A percentile compares a stretch with the other conserved stretches of the same genome.
Evolutionary conservation across 2,329 filamentous ascomycete species (phyloP).

Genomic region (Aschersonia sp.): DNA sequence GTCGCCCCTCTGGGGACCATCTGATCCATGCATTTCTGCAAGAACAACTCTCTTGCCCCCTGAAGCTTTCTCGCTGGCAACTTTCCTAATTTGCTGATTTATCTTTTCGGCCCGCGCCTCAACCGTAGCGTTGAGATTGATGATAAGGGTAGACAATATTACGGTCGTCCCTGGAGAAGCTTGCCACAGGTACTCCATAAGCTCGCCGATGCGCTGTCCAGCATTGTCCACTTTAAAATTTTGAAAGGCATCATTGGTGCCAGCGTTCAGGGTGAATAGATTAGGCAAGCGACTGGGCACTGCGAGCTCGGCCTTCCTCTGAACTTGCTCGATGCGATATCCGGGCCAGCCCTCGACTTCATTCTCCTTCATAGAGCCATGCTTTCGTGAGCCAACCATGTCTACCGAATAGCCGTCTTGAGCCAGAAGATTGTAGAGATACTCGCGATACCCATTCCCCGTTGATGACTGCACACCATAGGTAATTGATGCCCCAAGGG

Average conservation of each 20-base stretch:
- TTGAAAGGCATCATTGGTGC: conserved; percentile 27
- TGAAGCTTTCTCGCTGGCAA: conserved; percentile 13
- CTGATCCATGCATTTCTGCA: conserved; percentile 22
- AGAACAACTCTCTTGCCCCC: conserved; percentile 18
- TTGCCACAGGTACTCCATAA: conserved; percentile 20
- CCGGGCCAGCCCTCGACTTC: conserved; percentile 30
- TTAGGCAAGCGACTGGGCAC: conserved; percentile 21
- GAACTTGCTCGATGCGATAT: conserved; percentile 23
- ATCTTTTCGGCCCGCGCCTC: conserved; percentile 14
- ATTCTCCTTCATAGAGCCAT: conserved; percentile 24
- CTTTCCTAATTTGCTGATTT: conserved; percentile 17
- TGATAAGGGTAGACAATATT: conserved; percentile 23
- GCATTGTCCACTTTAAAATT: conserved; percentile 14
- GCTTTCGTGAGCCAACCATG: conserved; percentile 15
- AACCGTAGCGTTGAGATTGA: conserved; percentile 14
- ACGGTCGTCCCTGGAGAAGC: conserved; percentile 17
- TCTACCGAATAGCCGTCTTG: conserved; percentile 16
- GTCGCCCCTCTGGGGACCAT: conserved; percentile 15
- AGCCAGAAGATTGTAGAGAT: conserved; percentile 16
- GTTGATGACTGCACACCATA: conserved; percentile 19
- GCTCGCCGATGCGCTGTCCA: conserved; percentile 16
- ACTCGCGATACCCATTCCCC: conserved; percentile 23
- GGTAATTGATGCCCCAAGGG: conserved; percentile 28
- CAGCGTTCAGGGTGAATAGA: conserved; percentile 25
- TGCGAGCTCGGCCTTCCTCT: conserved; percentile 15